Percentiles rank a stretch among this genome's conserved stretches.
Evolutionary conservation across 2,329 filamentous ascomycete genomes (phyloP).

Genomic region (Pseudocercospora fijiensis): DNA sequence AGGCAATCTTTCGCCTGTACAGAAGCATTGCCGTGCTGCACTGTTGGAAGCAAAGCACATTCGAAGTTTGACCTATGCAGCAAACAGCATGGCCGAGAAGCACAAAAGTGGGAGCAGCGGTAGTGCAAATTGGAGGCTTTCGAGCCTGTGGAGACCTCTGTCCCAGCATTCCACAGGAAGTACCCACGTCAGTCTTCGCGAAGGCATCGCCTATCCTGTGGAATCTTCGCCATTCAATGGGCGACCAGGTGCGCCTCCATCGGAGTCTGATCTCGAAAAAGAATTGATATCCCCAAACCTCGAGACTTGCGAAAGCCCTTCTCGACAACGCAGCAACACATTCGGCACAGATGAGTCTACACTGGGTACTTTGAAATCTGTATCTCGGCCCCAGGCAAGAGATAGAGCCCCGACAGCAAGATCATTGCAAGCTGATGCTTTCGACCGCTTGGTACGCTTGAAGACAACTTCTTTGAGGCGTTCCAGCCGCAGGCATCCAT

Average conservation of each 20-base stretch:
- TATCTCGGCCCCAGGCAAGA: not conserved
- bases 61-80: not conserved
- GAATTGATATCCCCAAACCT: not conserved
- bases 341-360: constrained; percentile 6
- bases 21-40: not conserved
- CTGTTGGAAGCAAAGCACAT: not conserved
- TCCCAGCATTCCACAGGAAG: constrained; percentile 8
- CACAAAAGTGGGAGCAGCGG: constrained; percentile 4
- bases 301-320: not conserved
- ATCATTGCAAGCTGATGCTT: constrained; percentile 4
- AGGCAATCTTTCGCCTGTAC: not conserved
- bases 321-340: not conserved
- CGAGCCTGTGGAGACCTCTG: constrained; percentile 12
- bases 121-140: constrained; percentile 13
- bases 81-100: not conserved
- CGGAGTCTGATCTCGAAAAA: not conserved
- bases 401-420: not conserved
- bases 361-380: not conserved
- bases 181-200: constrained; percentile 20
- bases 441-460: constrained; percentile 1
- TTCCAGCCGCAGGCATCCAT: not conserved
- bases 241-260: not conserved
- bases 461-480: not conserved
- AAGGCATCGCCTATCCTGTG: constrained; percentile 16
- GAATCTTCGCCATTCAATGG: not conserved